These are phyloP conservation scores for Hydrangea macrophylla DNA, from an alignment of 148 eudicot genomes.

Conservation along the genomic window DNA sequence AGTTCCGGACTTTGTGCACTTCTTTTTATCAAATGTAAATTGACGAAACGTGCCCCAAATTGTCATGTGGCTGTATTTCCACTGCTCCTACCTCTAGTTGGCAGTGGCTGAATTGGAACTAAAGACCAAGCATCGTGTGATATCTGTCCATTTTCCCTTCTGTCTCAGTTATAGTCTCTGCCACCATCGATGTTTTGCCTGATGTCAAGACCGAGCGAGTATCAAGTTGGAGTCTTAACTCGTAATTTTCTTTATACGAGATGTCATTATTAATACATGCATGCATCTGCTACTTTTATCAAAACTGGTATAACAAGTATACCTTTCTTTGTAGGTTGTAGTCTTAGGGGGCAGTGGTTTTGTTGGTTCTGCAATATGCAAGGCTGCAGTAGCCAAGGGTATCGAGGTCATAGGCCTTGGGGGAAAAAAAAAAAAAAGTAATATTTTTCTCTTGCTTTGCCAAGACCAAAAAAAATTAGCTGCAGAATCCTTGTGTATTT, in stretches of 20 bases:
- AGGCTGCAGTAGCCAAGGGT: constrained; percentile 91
- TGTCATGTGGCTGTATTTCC: neutral
- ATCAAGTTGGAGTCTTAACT: constrained; percentile 21
- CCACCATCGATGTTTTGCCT: constrained; percentile 79
- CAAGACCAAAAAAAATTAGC: too few species aligned
- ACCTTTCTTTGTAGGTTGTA: constrained; percentile 63
- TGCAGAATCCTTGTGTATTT: too few species aligned
- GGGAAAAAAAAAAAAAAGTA: too few species aligned
- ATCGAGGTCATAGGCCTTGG: constrained; percentile 88
- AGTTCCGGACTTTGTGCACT: too few species aligned
- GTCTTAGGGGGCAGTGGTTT: constrained; percentile 98
- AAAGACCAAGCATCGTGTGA: neutral
- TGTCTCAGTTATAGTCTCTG: constrained; percentile 12
- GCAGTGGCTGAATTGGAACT: neutral
- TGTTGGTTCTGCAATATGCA: constrained; percentile 99
- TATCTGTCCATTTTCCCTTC: neutral
- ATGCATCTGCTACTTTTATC: neutral
- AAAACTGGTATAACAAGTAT: constrained; percentile 10
- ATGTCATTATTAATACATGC: constrained; percentile 6
- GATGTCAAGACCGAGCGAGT: constrained; percentile 81
- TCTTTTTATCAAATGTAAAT: too few species aligned
- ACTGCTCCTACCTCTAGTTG: neutral
- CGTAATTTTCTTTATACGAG: constrained; percentile 4
- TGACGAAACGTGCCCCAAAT: neutral
- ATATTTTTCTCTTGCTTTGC: too few species aligned